phyloP scores from a whole-genome alignment of 768 basidiomycete species.

The Psilocybe cubensis region DNA sequence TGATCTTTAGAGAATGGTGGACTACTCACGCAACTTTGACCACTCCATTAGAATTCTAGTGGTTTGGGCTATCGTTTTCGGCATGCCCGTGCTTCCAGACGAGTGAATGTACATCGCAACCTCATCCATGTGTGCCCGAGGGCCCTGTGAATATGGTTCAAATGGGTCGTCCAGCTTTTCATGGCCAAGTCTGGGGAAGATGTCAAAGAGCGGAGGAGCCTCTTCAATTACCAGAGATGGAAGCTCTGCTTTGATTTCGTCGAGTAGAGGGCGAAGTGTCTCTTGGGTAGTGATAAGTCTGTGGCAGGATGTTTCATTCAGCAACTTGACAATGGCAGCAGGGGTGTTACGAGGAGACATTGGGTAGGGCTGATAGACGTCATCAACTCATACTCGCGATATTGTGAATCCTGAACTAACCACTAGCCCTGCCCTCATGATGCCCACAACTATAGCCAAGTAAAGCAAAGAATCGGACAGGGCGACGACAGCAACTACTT shows the following conservation, averaged over 20 bases:
- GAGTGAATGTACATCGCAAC: conserved; percentile 46
- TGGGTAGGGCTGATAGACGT: conserved; percentile 38
- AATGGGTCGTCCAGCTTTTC: conserved; percentile 34
- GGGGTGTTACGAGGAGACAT: conserved; percentile 44
- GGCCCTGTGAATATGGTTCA: conserved; percentile 25
- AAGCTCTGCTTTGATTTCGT: conserved; percentile 25
- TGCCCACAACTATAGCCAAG: conserved; percentile 42
- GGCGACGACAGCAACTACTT: conserved; percentile 40
- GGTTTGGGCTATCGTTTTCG: conserved; percentile 43
- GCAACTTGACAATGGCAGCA: conserved; percentile 34
- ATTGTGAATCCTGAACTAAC: conserved; percentile 22
- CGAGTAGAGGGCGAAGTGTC: conserved; percentile 31
- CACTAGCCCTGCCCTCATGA: conserved; percentile 37
- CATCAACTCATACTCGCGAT: background rate
- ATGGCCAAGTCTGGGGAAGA: conserved; percentile 44
- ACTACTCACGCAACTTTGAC: conserved; percentile 35
- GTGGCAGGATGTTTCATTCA: conserved; percentile 40
- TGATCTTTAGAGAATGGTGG: background rate
- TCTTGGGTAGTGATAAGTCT: conserved; percentile 37
- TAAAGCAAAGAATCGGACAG: conserved; percentile 41
- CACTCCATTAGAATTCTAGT: conserved; percentile 33
- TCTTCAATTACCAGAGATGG: conserved; percentile 33
- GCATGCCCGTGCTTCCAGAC: conserved; percentile 52
- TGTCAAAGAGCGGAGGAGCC: conserved; percentile 27
- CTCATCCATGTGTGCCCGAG: conserved; percentile 21